Base-by-base conservation (phyloP, 768 basidiomycete species). In the Mycena rosella region DNA sequence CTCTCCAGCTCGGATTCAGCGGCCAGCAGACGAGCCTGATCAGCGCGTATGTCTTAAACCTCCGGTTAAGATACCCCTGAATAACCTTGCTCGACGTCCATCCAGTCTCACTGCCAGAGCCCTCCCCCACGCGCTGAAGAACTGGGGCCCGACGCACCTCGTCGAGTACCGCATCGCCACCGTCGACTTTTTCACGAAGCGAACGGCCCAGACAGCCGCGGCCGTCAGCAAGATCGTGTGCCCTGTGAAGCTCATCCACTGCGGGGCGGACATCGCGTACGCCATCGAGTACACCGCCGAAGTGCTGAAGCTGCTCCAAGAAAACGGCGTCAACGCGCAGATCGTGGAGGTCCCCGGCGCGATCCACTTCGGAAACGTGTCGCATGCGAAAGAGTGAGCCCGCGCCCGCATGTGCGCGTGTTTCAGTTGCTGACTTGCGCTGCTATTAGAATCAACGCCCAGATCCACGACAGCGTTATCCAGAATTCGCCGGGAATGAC, bases 211-310 rank as follows among this genome's bases (percentile, higher is more conserved):
- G 26, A 54, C 74, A 9, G 26, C 69, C 8, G 63, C 58, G 4
- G 67, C 67, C 13, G 52, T 75, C n/a, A 49, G 73, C 36, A 68
- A 67, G 42, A 68, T 75, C 40, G n/a, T 29, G 7, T 73, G 73
- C 55, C 74, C 73, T 36, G 40, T 75, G 22, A 72, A 71, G 67
- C 67, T 75, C 29, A 57, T 75, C 8, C 72, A 75, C n/a, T 74
- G 74, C 49, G 65, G 65, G 0, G 72, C 74, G 55, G 77, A 77
- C 45, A 76, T 77, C 61, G 73, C 73, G 27, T 73, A 69, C 51
- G 55, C 58, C 24, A 24, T 72, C 60, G 71, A 60, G 32, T 63
- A 61, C 54, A 69, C 63, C 26, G 57, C 63, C 13, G 65, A 62
- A 58, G 73, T 76, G 38, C 57, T 52, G 45, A 52, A 67, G 40